These are phyloP conservation scores for Leccinum barrowsii DNA, from an alignment of 768 basidiomycete species.

Conservation along the genomic window DNA sequence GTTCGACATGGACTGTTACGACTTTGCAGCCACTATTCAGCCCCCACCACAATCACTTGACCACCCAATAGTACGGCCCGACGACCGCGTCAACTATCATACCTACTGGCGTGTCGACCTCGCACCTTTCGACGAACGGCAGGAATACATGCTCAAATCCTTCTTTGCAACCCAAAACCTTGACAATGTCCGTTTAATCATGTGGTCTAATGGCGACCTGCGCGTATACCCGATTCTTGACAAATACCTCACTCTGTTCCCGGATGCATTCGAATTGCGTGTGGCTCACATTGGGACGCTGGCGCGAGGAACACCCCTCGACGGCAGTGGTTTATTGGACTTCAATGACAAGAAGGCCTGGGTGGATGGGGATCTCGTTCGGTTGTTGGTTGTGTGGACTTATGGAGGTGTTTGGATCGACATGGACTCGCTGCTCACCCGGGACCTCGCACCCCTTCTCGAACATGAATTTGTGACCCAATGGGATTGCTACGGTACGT, in stretches of 20 bases:
- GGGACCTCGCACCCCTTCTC: slow-evolving; percentile 80
- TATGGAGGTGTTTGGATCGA: slow-evolving; percentile 96
- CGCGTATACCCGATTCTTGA: slow-evolving; percentile 51
- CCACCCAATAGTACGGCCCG: slow-evolving; percentile 18
- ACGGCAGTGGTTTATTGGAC: slow-evolving; percentile 58
- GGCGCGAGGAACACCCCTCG: slow-evolving; percentile 74
- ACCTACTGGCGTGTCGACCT: slow-evolving; percentile 95
- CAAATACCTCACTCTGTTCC: slow-evolving; percentile 58
- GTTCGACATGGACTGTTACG: slow-evolving; percentile 86
- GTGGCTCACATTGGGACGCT: slow-evolving; percentile 64
- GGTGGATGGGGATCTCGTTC: slow-evolving; percentile 93
- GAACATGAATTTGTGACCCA: slow-evolving; percentile 98
- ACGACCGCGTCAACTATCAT: slow-evolving; percentile 68
- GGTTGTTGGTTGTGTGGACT: slow-evolving; percentile 83
- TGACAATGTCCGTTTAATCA: slow-evolving; percentile 56
- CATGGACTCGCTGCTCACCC: slow-evolving; percentile 91
- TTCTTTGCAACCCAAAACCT: slow-evolving; percentile 91
- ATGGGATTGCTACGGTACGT: slow-evolving; percentile 96
- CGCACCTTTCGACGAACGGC: slow-evolving; percentile 71
- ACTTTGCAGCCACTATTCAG: slow-evolving; percentile 83
- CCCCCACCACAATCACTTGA: slow-evolving; percentile 7
- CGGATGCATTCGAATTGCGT: slow-evolving; percentile 66
- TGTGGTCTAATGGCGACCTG: slow-evolving; percentile 92
- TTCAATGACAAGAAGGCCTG: slow-evolving; percentile 78
- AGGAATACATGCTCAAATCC: slow-evolving; percentile 89